phyloP scores from a whole-genome alignment of 2,329 filamentous ascomycete genomes.

The Colletotrichum echinochloae region DNA sequence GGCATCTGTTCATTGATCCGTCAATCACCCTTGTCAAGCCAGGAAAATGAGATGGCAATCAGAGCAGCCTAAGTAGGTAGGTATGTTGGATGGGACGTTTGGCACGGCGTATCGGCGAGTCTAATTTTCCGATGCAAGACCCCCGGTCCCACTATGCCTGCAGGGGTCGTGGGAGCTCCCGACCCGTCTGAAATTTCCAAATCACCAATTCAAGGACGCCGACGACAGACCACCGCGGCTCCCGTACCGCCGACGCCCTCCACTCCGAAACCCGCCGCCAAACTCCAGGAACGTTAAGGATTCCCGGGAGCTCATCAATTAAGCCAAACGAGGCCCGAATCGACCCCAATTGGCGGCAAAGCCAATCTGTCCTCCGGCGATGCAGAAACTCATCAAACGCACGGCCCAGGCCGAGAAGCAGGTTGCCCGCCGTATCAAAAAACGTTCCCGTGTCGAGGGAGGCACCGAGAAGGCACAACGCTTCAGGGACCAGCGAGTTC shows the following conservation, averaged over 20 bases:
- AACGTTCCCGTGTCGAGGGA: slow-evolving; percentile 51
- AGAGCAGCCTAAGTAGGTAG: too few relatives aligned
- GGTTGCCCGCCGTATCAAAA: slow-evolving; percentile 62
- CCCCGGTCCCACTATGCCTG: slow-evolving; percentile 16
- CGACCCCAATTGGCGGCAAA: slow-evolving; percentile 19
- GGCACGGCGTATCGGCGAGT: not conserved
- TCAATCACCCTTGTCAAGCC: slow-evolving; percentile 20
- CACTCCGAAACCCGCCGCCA: slow-evolving; percentile 13
- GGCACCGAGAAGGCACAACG: slow-evolving; percentile 48
- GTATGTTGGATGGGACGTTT: not conserved
- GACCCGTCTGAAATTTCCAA: slow-evolving; percentile 39
- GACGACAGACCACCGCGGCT: slow-evolving; percentile 32
- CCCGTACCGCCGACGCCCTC: slow-evolving; percentile 18
- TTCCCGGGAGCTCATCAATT: not conserved
- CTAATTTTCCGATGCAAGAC: slow-evolving; percentile 13
- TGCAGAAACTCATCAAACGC: slow-evolving; percentile 79
- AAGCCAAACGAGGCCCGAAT: not conserved
- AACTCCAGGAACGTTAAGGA: slow-evolving; percentile 18
- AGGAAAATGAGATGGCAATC: slow-evolving; percentile 19
- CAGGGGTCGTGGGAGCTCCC: slow-evolving; percentile 34
- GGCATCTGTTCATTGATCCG: slow-evolving; percentile 10
- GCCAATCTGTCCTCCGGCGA: slow-evolving; percentile 50
- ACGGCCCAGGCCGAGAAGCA: slow-evolving; percentile 76
- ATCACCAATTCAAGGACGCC: slow-evolving; percentile 35
- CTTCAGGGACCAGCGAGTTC: slow-evolving; percentile 49